phyloP scores from a whole-genome alignment of 2,329 filamentous ascomycete species.

The Phialophora chinensis region DNA sequence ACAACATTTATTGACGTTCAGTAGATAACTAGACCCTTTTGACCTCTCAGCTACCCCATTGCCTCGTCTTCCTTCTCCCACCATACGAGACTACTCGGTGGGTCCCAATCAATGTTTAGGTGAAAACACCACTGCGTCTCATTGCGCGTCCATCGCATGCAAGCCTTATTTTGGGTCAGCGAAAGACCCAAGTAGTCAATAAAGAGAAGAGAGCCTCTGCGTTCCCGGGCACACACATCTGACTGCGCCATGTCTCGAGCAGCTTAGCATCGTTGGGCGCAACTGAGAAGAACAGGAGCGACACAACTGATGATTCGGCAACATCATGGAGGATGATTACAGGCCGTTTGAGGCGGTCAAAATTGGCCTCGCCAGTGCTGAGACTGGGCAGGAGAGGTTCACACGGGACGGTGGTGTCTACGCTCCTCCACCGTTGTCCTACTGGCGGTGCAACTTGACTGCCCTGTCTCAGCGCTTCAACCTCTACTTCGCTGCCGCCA shows the following conservation, averaged over 20 bases:
- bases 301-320: neutral
- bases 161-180: neutral
- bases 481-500: constrained; percentile 53
- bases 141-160: neutral
- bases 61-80: neutral
- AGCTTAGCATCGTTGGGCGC: neutral
- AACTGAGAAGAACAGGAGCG: neutral
- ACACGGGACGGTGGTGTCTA: constrained; percentile 43
- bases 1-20: neutral
- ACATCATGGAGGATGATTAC: constrained; percentile 36
- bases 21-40: neutral
- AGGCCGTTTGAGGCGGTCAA: constrained; percentile 34
- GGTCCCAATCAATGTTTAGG: neutral
- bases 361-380: constrained; percentile 31
- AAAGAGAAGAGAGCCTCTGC: neutral
- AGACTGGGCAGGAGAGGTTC: constrained; percentile 42
- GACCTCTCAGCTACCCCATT: neutral
- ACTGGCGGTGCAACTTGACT: constrained; percentile 55
- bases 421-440: constrained; percentile 43
- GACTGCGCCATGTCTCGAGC: constrained; percentile 10
- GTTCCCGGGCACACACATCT: neutral
- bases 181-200: neutral
- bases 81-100: neutral
- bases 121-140: neutral
- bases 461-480: constrained; percentile 56